Evolutionary conservation across 495 filamentous ascomycete species (phyloP), one percentile per base, ranked within the genome.

Genomic region (Lophiotrema nucula): DNA sequence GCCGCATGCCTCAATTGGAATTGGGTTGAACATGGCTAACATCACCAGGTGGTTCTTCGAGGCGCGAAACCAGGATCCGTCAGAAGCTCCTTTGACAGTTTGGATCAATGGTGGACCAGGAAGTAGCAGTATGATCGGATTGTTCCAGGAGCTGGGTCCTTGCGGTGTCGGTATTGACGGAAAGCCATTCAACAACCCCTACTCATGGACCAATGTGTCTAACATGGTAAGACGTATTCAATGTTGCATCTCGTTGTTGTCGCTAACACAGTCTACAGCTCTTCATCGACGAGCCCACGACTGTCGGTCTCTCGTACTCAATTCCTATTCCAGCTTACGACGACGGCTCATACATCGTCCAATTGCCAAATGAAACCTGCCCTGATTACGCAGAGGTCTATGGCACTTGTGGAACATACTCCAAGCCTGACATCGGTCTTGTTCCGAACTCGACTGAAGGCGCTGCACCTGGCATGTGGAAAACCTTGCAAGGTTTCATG

Each of bases 101-200:
- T 88, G 83, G 83, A 74, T 88, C 64, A 86, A 85, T 72, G 85
- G 85, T 58, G 84, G 84, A 10, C 83, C 84, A 11, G 84, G 47
- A 47, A 63, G 65, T 26, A 65, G 56, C 38, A 66, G 59, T 26
- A 72, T 75, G 70, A 69, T 75, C 37, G 73, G 73, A 3, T 39
- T 75, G 13, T 74, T 74, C 59, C 64, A 72, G 43, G 73, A 75
- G 56, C 52, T 68, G 21, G 73, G 73, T n/a, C 73, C 73, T 44
- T 75, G 73, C 42, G 65, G 70, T 23, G 70, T 74, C 12, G 66
- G 81, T 44, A 68, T 69, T 4, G 73, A 79, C 41, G 27, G 46
- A 12, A 53, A 59, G 18, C 79, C 53, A 64, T 79, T 71, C 67
- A 78, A 77, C 64, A 84, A 84, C 66, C 79, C 79, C 15, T 85